A percentile compares a stretch with the other conserved stretches of the same genome.
Conservation (phyloP, 192 early-diverging fungal genomes). For the Coemansia sp. region DNA sequence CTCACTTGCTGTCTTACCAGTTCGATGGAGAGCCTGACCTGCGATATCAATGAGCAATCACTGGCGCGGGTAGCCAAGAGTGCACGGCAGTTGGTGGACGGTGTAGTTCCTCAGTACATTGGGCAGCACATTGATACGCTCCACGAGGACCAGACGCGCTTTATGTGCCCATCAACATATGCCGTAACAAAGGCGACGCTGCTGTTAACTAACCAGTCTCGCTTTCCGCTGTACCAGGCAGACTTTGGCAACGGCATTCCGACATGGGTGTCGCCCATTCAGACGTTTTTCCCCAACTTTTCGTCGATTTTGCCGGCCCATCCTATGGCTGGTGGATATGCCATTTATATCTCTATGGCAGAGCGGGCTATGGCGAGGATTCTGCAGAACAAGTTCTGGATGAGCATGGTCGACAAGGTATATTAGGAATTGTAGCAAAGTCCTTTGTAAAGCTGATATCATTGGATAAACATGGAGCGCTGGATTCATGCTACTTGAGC, state of each 20-base stretch:
- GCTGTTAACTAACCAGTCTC: slow-evolving; percentile 20
- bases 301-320: background rate
- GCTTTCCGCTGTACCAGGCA: slow-evolving; percentile 12
- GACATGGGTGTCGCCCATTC: slow-evolving; percentile 8
- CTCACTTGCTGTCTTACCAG: background rate
- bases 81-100: background rate
- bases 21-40: background rate
- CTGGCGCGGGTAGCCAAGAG: background rate
- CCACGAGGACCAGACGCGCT: background rate
- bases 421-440: background rate
- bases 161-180: slow-evolving; percentile 7
- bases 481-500: slow-evolving; percentile 12
- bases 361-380: background rate
- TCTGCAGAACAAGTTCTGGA: slow-evolving; percentile 9
- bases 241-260: slow-evolving; percentile 33
- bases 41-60: background rate
- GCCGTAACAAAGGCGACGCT: background rate
- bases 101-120: background rate
- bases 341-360: slow-evolving; percentile 1
- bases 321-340: background rate
- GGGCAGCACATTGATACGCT: background rate
- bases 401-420: background rate
- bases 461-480: too few species aligned
- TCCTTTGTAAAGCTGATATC: too few species aligned
- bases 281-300: background rate